A percentile compares a stretch with the other conserved stretches of the same genome.
These are phyloP conservation scores for Neurospora sp. DNA, from an alignment of 495 filamentous ascomycete species.

Conservation along the genomic window DNA sequence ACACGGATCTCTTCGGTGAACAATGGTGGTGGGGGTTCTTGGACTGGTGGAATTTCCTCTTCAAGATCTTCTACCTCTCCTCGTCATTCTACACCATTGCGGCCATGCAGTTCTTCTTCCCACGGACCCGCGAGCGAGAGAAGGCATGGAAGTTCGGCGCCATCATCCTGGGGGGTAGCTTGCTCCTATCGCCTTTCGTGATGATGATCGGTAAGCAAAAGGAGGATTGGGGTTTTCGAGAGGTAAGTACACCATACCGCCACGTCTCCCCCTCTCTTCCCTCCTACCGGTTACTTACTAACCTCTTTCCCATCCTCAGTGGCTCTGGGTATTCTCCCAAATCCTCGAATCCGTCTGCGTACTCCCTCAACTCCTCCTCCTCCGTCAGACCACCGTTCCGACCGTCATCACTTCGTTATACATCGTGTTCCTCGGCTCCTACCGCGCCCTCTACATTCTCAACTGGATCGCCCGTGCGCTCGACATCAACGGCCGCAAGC, in stretches of 20 bases:
- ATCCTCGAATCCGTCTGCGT: slow-evolving; percentile 86
- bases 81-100: slow-evolving; percentile 81
- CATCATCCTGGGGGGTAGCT: slow-evolving; percentile 47
- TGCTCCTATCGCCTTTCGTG: slow-evolving; percentile 53
- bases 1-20: slow-evolving; percentile 66
- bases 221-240: slow-evolving; percentile 34
- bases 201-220: slow-evolving; percentile 49
- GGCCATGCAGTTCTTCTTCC: slow-evolving; percentile 77
- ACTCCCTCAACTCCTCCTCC: slow-evolving; percentile 80
- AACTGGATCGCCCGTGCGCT: slow-evolving; percentile 76
- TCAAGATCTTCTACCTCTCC: slow-evolving; percentile 80
- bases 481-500: slow-evolving; percentile 41
- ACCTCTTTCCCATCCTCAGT: slow-evolving; percentile 32
- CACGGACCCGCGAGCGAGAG: slow-evolving; percentile 81
- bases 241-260: slow-evolving; percentile 34
- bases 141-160: slow-evolving; percentile 79
- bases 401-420: slow-evolving; percentile 96
- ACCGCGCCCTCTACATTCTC: slow-evolving; percentile 81
- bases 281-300: not conserved
- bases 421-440: slow-evolving; percentile 76
- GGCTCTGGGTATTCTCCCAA: slow-evolving; percentile 75
- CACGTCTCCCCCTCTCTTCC: not conserved
- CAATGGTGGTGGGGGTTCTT: slow-evolving; percentile 8
- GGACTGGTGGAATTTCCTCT: slow-evolving; percentile 51
- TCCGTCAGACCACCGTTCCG: slow-evolving; percentile 88